A percentile compares a stretch with the other conserved stretches of the same genome.
phyloP scores from a whole-genome alignment of 2,329 filamentous ascomycete genomes.

The Hortaea sp. region DNA sequence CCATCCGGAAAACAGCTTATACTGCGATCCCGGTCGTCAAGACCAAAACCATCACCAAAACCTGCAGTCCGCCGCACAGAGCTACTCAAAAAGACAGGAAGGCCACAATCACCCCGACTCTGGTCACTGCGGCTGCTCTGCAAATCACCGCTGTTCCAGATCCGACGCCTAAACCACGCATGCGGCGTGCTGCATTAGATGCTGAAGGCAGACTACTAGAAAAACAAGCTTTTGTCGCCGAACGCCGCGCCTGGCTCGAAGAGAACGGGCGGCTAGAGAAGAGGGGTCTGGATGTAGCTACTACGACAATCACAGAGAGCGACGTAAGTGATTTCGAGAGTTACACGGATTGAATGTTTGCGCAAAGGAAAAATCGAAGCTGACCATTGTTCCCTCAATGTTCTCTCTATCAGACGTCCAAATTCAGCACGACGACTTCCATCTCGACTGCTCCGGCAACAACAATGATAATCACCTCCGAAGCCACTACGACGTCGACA shows the following conservation, averaged over 20 bases:
- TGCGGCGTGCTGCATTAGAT: background rate
- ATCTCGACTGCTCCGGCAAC: slow-evolving; percentile 1
- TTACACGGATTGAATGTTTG: background rate
- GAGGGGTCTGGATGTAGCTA: slow-evolving; percentile 16
- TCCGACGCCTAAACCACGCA: slow-evolving; percentile 1
- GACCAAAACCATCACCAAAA: slow-evolving; percentile 26
- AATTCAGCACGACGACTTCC: slow-evolving; percentile 14
- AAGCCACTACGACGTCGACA: slow-evolving; percentile 1
- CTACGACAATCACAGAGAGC: slow-evolving; percentile 23
- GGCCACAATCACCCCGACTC: slow-evolving; percentile 26
- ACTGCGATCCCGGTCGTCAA: slow-evolving; percentile 6
- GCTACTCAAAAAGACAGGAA: slow-evolving; percentile 25
- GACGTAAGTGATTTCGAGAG: slow-evolving; percentile 5
- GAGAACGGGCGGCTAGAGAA: background rate
- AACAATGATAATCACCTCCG: slow-evolving; percentile 2
- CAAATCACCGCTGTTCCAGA: slow-evolving; percentile 10
- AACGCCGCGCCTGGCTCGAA: background rate
- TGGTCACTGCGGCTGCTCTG: slow-evolving; percentile 1
- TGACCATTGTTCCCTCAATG: background rate
- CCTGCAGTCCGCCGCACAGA: slow-evolving; percentile 23
- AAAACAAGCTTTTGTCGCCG: background rate
- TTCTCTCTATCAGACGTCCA: slow-evolving; percentile 7
- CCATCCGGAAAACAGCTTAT: background rate
- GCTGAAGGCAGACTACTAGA: background rate
- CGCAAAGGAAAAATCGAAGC: background rate